phyloP scores from a whole-genome alignment of 441 rosid species.

The Metrosideros polymorpha region DNA sequence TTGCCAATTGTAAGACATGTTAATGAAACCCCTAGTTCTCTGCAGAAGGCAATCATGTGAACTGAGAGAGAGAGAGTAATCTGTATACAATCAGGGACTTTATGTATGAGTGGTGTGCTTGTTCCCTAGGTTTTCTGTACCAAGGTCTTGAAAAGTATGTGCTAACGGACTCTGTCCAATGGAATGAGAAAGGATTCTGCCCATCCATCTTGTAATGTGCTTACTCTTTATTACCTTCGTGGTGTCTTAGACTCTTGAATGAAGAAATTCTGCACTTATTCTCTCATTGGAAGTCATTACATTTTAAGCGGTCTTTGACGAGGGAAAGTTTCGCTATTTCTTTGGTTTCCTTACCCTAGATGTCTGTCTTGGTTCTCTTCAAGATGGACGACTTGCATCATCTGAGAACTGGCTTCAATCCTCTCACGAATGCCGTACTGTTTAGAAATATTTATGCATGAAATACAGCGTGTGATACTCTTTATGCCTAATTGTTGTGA shows the following conservation, averaged over 20 bases:
- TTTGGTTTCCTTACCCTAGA: not conserved
- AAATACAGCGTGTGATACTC: not conserved
- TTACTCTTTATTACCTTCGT: not conserved
- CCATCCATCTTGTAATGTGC: not conserved
- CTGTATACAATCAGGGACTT: not conserved
- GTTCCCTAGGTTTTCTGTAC: not conserved
- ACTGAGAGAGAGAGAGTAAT: not conserved
- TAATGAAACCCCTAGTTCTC: not conserved
- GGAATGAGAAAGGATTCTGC: not conserved
- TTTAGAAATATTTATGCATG: not conserved
- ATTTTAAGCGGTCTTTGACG: not conserved
- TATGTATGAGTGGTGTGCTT: not conserved
- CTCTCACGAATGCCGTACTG: not conserved
- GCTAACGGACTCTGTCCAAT: not conserved
- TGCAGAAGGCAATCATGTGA: not conserved
- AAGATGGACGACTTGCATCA: not conserved
- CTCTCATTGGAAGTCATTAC: not conserved
- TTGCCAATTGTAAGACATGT: not conserved
- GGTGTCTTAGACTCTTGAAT: not conserved
- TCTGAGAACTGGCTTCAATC: not conserved
- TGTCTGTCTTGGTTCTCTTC: not conserved
- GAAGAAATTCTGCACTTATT: not conserved
- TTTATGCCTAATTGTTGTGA: not conserved
- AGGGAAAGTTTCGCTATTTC: not conserved
- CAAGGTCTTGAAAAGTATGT: not conserved